Evolutionary conservation across 768 basidiomycete species (phyloP).

Genomic region (Lentinula detonsa): DNA sequence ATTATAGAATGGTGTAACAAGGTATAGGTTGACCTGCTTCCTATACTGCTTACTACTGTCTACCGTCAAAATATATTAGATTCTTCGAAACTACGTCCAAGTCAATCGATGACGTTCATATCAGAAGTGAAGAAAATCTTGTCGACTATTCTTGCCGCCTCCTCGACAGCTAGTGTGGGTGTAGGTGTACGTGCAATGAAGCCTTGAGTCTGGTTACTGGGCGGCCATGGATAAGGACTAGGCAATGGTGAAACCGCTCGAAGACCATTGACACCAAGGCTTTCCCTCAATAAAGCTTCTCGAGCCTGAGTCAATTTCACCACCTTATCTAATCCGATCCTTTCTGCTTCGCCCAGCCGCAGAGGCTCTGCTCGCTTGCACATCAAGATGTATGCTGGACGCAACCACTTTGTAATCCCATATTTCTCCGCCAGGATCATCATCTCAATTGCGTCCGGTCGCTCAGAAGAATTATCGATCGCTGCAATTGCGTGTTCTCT

Average conservation of each 20-base stretch:
- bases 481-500: neutral
- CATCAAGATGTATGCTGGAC: conserved; percentile 1
- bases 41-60: neutral
- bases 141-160: neutral
- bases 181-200: neutral
- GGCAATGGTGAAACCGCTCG: neutral
- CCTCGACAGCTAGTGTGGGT: neutral
- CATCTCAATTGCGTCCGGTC: neutral
- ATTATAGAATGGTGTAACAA: conserved; percentile 6
- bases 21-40: neutral
- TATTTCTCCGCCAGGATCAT: conserved; percentile 3
- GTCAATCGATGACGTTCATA: neutral
- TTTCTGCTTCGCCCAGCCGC: neutral
- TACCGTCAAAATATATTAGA: neutral
- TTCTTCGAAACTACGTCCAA: neutral
- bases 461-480: neutral
- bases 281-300: conserved; percentile 1
- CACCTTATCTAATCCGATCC: conserved; percentile 1
- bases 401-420: conserved; percentile 1
- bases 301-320: conserved; percentile 3
- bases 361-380: neutral
- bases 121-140: neutral
- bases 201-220: neutral
- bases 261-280: neutral
- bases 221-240: conserved; percentile 1